Conservation (phyloP, 257 asterid species). For the Perilla frutescens region DNA sequence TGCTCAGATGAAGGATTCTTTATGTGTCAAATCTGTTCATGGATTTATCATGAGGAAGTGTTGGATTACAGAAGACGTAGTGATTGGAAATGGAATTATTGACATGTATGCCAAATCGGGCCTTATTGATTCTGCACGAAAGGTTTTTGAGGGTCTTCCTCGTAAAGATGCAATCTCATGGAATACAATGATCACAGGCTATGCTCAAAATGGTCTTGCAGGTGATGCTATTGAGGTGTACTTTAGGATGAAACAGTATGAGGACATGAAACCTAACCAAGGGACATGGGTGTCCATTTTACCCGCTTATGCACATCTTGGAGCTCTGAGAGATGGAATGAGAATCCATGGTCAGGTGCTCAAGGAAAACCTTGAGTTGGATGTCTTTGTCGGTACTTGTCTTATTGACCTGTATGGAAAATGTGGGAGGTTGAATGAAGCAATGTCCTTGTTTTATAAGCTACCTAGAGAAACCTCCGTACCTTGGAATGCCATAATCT, state of each 20-base stretch:
- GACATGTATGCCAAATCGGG: conserved; percentile 94
- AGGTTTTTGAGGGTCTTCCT: conserved; percentile 60
- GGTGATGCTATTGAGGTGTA: conserved; percentile 63
- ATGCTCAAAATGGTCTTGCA: conserved; percentile 86
- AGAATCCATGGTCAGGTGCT: conserved; percentile 61
- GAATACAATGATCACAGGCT: conserved; percentile 81
- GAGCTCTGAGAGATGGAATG: conserved; percentile 75
- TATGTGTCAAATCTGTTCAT: conserved; percentile 63
- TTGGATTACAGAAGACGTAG: conserved; percentile 55
- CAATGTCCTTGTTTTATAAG: conserved; percentile 62
- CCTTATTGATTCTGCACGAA: conserved; percentile 53
- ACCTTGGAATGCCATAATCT: conserved; percentile 76
- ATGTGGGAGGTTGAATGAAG: conserved; percentile 71
- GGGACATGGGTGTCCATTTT: conserved; percentile 78
- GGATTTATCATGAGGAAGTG: conserved; percentile 61
- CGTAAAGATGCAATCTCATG: conserved; percentile 75
- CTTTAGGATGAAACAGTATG: conserved; percentile 50
- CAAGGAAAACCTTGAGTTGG: conserved; percentile 55
- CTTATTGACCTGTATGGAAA: conserved; percentile 81
- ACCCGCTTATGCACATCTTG: conserved; percentile 84
- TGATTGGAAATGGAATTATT: conserved; percentile 73
- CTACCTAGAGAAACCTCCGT: conserved; percentile 51
- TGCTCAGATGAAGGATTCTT: conserved; percentile 61
- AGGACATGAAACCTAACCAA: conserved; percentile 52
- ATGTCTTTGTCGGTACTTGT: conserved; percentile 71